Conservation (phyloP, 1,284 basidiomycete species). For the Rhodotorula sp. region DNA sequence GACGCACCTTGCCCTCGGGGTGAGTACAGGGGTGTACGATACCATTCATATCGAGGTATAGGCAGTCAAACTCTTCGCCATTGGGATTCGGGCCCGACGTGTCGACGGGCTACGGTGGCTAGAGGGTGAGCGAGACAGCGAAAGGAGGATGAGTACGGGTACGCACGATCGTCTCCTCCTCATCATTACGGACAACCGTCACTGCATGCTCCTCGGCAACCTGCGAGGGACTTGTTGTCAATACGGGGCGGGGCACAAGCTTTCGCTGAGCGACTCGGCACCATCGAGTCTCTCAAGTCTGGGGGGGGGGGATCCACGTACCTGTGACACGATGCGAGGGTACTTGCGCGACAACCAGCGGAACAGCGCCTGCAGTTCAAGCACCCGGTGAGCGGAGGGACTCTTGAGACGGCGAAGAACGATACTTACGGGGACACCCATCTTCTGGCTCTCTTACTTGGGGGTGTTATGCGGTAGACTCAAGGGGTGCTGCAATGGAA, state of each 20-base stretch:
- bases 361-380: not conserved
- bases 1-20: slow-evolving; percentile 82
- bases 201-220: slow-evolving; percentile 77
- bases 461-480: not conserved
- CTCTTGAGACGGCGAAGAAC: no score
- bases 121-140: no score
- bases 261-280: no score
- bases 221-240: no score
- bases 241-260: no score
- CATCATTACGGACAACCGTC: slow-evolving; percentile 62
- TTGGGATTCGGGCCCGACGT: slow-evolving; percentile 91
- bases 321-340: slow-evolving; percentile 48
- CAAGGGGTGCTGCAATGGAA: not conserved
- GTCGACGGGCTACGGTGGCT: slow-evolving; percentile 63
- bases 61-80: slow-evolving; percentile 89
- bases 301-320: slow-evolving; percentile 48
- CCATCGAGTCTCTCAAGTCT: no score
- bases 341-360: slow-evolving; percentile 63
- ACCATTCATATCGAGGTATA: slow-evolving; percentile 93
- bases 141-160: not conserved
- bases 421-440: slow-evolving; percentile 11
- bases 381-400: not conserved
- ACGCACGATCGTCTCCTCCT: slow-evolving; percentile 59
- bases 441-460: not conserved
- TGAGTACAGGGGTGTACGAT: slow-evolving; percentile 98